These are phyloP conservation scores for Boletus huronensis DNA, from an alignment of 768 basidiomycete genomes.

Conservation along the genomic window DNA sequence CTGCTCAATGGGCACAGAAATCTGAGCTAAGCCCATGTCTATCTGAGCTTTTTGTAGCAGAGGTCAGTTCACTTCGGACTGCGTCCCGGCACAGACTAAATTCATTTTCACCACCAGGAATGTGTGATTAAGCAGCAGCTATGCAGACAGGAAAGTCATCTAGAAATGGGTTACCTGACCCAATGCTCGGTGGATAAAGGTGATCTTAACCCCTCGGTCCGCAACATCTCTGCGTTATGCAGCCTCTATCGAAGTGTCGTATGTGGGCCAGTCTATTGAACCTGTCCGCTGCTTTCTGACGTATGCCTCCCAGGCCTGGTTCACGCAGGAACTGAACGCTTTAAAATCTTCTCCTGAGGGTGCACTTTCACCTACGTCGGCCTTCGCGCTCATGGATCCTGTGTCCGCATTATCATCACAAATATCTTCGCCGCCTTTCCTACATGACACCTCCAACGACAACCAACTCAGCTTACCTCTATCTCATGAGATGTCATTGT, in stretches of 20 bases:
- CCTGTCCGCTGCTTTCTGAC: constrained; percentile 7
- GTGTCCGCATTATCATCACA: constrained; percentile 41
- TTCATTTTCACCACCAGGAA: constrained; percentile 33
- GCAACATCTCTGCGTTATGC: constrained; percentile 72
- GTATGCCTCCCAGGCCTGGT: constrained; percentile 65
- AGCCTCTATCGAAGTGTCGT: constrained; percentile 86
- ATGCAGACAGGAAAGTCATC: constrained; percentile 71
- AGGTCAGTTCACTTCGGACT: constrained; percentile 40
- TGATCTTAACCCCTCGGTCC: constrained; percentile 67
- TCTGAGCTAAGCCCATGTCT: constrained; percentile 75
- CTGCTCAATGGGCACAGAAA: constrained; percentile 82
- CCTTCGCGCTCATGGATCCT: constrained; percentile 45
- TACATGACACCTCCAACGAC: constrained; percentile 36
- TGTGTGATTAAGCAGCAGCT: constrained; percentile 48
- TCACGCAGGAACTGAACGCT: constrained; percentile 63
- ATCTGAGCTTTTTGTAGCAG: constrained; percentile 53
- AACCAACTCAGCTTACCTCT: constrained; percentile 68
- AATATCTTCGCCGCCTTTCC: constrained; percentile 43
- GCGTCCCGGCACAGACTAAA: not conserved
- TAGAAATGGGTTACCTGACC: constrained; percentile 68
- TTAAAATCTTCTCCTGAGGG: constrained; percentile 61
- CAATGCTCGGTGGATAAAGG: constrained; percentile 50
- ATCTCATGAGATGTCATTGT: constrained; percentile 88
- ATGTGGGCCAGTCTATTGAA: constrained; percentile 29
- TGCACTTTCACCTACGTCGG: constrained; percentile 47